Base-by-base conservation (phyloP, 2,329 filamentous ascomycete genomes). In the Apiospora phragmitis region DNA sequence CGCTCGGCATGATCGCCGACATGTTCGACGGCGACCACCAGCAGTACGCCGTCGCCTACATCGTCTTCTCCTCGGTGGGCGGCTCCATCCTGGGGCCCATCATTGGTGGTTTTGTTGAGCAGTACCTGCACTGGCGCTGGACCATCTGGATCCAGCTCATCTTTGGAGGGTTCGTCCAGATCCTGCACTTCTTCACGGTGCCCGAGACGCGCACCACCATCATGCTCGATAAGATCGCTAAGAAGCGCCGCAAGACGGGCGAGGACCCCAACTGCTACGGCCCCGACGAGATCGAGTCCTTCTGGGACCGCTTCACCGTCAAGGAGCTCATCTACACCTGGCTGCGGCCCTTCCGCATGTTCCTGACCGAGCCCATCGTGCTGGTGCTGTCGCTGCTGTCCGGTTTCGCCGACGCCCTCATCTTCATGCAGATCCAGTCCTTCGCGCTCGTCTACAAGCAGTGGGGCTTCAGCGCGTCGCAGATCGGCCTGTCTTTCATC, bases 91-190 rank as follows among this genome's bases (percentile, higher is more conserved):
- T 95, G 1, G 93, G 93, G 0, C 93, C 93, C 12, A 91, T 95
- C 59, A 86, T 94, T n/a, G 93, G 93, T 74, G 93, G 92, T 0
- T 94, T 94, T 76, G 88, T 91, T 24, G 88, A 94, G 79, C 80
- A 88, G 42, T 90, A 89, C 74, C 84, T 93, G 0, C 78, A 82
- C 35, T 96, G 93, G 93, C 87, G 88, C 74, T 94, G 78, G 78
- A 77, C 77, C 69, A 94, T 95, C 79, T 96, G 94, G 93, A 92
- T 95, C 71, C 93, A 95, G 80, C 87, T 95, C 73, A 94, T 95
- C 74, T 90, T 95, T 69, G 93, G 93, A 24, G 91, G 82, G 11
- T 85, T 89, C 43, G 89, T 94, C 3, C 93, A 95, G 77, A 24
- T 89, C 2, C 77, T 93, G 5, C 92, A 94, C 78, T 83, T 92